Base-by-base conservation (phyloP, 805 yeast species). In the Starmera dryadoides region DNA sequence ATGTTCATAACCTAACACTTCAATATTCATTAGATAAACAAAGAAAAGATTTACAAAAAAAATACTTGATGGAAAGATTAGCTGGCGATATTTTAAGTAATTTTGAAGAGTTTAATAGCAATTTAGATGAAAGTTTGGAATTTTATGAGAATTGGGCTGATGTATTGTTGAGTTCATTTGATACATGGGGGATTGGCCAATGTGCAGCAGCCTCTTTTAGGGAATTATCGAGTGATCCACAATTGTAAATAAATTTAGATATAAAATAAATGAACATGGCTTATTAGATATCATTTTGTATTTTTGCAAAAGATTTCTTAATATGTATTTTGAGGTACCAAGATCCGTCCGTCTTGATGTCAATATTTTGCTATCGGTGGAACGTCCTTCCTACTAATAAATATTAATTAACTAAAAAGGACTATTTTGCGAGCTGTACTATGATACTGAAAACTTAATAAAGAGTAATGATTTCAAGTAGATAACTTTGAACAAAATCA, bases 171-270 rank as follows among this genome's bases (percentile, higher is more conserved):
- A 14, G 15, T 5, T 33, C 35, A 8, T 33, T 33, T 14, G 17
- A 33, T 15, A 12, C 16, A 14, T 33, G 35, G 35, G 35, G 35
- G 5, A 33, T 33, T 12, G 35, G 35, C 8, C 12, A 8, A 14
- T 33, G 35, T 33, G 35, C 35, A 15, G 32, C 32, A 16, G 32
- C 18, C 10, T 30, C 32, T 30, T 30, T 30, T 18, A 30, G 18
- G 7, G 32, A 30, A 17, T 11, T 30, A 11, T 15, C 19, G 10
- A 30, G 12, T 16, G 32, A 30, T 17, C 32, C 32, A 17, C 4
- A 17, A 15, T 17, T 30, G 10, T 30, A 5, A 17, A n/a, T n/a
- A 2, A 15, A 29, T 12, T n/a, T 3, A 9, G n/a, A 3, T 29
- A 15, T 29, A 5, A 12, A 5, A 23, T 25, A 23, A 23, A 4